These are phyloP conservation scores for Ceratobasidium sp. DNA, from an alignment of 1,284 basidiomycete genomes.

Conservation along the genomic window DNA sequence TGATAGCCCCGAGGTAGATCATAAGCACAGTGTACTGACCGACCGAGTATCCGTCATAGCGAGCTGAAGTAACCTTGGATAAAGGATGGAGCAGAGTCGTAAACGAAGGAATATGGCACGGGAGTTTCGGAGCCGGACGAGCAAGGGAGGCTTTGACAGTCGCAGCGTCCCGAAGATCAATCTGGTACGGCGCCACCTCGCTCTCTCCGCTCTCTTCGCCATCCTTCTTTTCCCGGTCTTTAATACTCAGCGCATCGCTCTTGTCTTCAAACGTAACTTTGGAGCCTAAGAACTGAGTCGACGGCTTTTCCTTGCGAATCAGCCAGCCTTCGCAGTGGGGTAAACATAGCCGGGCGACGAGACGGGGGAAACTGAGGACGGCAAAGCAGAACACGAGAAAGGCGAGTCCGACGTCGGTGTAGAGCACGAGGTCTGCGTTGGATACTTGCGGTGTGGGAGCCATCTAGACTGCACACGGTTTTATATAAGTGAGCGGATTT, in stretches of 20 bases:
- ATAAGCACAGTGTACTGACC: conserved; percentile 41
- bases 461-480: too few relatives aligned
- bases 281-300: not conserved
- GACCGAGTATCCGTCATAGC: conserved; percentile 43
- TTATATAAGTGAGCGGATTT: not conserved
- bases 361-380: conserved; percentile 54
- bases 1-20: conserved; percentile 36
- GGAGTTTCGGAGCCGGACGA: not conserved
- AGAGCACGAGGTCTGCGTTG: conserved; percentile 31
- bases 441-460: conserved; percentile 25
- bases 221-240: conserved; percentile 9
- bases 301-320: conserved; percentile 28
- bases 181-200: conserved; percentile 43
- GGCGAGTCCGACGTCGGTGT: conserved; percentile 55
- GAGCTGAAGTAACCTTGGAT: conserved; percentile 29
- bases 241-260: not conserved
- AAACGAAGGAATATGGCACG: conserved; percentile 45
- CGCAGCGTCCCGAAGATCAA: conserved; percentile 27
- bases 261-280: not conserved
- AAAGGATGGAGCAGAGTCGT: conserved; percentile 46
- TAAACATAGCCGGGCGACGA: conserved; percentile 56
- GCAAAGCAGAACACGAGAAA: conserved; percentile 50
- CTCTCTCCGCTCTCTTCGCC: not conserved
- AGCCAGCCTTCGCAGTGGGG: conserved; percentile 46
- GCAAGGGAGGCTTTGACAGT: conserved; percentile 12